A percentile compares a stretch with the other conserved stretches of the same genome.
phyloP scores from a whole-genome alignment of 495 filamentous ascomycete species.

The Hypoxylon fuscum region DNA sequence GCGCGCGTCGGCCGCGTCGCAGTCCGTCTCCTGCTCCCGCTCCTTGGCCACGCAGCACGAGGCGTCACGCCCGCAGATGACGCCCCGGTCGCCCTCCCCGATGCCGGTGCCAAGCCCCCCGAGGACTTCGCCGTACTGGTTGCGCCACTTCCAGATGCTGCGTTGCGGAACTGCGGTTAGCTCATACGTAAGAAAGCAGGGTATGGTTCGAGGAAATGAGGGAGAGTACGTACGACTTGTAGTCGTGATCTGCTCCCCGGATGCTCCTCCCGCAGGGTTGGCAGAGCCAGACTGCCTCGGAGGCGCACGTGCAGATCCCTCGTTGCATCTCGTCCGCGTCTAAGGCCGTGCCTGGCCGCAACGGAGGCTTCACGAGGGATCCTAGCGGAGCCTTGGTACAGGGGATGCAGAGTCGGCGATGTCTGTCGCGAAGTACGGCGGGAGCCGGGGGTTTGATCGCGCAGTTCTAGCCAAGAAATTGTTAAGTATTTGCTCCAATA shows the following conservation, averaged over 20 bases:
- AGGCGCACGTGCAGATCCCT: conserved; percentile 72
- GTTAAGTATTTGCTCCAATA: neutral
- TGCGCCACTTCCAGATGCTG: conserved; percentile 88
- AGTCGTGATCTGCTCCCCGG: conserved; percentile 73
- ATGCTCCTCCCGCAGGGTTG: conserved; percentile 77
- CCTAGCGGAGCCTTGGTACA: conserved; percentile 74
- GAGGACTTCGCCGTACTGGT: conserved; percentile 79
- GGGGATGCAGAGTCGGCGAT: conserved; percentile 78
- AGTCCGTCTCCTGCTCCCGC: conserved; percentile 82
- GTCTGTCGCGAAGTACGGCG: conserved; percentile 68
- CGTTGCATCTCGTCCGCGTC: conserved; percentile 59
- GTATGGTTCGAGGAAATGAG: neutral
- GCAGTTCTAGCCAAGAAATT: conserved; percentile 72
- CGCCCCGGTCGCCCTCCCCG: conserved; percentile 85
- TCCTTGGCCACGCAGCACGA: conserved; percentile 75
- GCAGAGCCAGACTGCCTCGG: conserved; percentile 78
- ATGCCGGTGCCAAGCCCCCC: conserved; percentile 87
- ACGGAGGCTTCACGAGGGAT: conserved; percentile 48
- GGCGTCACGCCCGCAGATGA: conserved; percentile 78
- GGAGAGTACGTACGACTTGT: conserved; percentile 58
- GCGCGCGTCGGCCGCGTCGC: conserved; percentile 70
- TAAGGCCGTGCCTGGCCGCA: conserved; percentile 39
- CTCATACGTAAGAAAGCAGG: neutral
- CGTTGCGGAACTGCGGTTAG: conserved; percentile 8
- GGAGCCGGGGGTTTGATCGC: conserved; percentile 76